phyloP scores from a whole-genome alignment of 2,329 filamentous ascomycete species.

The Fusarium nanum region DNA sequence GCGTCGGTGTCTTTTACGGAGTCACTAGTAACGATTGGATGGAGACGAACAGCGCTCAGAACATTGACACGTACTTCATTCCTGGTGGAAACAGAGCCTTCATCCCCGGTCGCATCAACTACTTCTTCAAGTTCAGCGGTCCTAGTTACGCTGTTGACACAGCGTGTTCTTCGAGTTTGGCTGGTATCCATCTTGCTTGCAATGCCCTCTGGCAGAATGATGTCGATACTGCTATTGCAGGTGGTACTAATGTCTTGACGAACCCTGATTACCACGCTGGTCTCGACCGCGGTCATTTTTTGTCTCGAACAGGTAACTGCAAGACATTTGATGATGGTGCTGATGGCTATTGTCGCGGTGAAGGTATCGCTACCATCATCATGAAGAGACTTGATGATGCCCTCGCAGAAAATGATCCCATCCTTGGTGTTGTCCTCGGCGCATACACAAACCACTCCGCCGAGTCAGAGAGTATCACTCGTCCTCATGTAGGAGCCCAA shows the following conservation, averaged over 20 bases:
- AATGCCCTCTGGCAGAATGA: slow-evolving; percentile 76
- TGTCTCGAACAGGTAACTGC: slow-evolving; percentile 59
- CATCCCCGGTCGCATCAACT: slow-evolving; percentile 73
- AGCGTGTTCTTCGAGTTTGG: slow-evolving; percentile 80
- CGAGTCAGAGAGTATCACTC: slow-evolving; percentile 77
- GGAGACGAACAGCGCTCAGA: slow-evolving; percentile 79
- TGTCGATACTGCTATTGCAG: slow-evolving; percentile 83
- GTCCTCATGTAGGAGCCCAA: slow-evolving; percentile 74
- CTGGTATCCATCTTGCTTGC: slow-evolving; percentile 77
- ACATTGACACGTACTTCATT: slow-evolving; percentile 68
- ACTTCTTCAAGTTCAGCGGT: slow-evolving; percentile 81
- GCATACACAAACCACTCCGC: slow-evolving; percentile 78
- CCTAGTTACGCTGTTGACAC: slow-evolving; percentile 80
- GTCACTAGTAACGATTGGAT: slow-evolving; percentile 83
- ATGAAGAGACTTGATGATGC: slow-evolving; percentile 63
- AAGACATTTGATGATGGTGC: slow-evolving; percentile 69
- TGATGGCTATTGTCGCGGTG: slow-evolving; percentile 66
- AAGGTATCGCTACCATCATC: slow-evolving; percentile 60
- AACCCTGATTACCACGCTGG: slow-evolving; percentile 74
- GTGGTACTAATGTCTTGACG: slow-evolving; percentile 76
- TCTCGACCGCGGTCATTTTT: slow-evolving; percentile 72
- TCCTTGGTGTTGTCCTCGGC: slow-evolving; percentile 70
- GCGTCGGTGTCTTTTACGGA: slow-evolving; percentile 79
- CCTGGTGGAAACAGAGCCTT: slow-evolving; percentile 60
- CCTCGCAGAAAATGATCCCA: slow-evolving; percentile 71